These are phyloP conservation scores for Tetrapisispora iriomotensis DNA, from an alignment of 805 yeast genomes.

Conservation along the genomic window DNA sequence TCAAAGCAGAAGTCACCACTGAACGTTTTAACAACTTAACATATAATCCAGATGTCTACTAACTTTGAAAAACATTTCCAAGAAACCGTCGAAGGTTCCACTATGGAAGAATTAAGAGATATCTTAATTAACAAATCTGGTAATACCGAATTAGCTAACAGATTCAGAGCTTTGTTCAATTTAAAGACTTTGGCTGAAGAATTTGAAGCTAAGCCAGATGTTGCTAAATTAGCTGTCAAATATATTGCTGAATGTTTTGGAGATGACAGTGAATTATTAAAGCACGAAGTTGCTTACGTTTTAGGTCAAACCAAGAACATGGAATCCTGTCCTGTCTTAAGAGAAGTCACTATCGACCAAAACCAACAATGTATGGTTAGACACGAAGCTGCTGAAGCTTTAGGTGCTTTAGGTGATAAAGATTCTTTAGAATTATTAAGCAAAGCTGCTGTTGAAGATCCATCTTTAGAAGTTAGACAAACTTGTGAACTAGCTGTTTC, in stretches of 20 bases:
- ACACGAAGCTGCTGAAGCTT: conserved; percentile 98
- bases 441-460: conserved; percentile 60
- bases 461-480: conserved; percentile 81
- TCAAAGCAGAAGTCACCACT: no score
- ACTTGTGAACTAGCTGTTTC: conserved; percentile 96
- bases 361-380: conserved; percentile 92
- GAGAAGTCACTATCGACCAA: conserved; percentile 55
- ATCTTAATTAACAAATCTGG: conserved; percentile 44
- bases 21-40: no score
- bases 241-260: conserved; percentile 78
- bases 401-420: conserved; percentile 87
- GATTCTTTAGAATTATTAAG: conserved; percentile 59
- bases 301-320: conserved; percentile 89
- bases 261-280: conserved; percentile 78
- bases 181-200: conserved; percentile 80
- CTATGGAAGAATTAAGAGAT: conserved; percentile 63
- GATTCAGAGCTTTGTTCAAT: conserved; percentile 92
- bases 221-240: conserved; percentile 59
- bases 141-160: conserved; percentile 61
- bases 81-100: conserved; percentile 30
- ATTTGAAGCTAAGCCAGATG: conserved; percentile 38
- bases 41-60: conserved; percentile 23
- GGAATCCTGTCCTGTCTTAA: conserved; percentile 64
- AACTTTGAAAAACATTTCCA: conserved; percentile 30
- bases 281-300: conserved; percentile 96